Base-by-base conservation (phyloP, 805 yeast genomes). In the Phaffomyces thermotolerans region DNA sequence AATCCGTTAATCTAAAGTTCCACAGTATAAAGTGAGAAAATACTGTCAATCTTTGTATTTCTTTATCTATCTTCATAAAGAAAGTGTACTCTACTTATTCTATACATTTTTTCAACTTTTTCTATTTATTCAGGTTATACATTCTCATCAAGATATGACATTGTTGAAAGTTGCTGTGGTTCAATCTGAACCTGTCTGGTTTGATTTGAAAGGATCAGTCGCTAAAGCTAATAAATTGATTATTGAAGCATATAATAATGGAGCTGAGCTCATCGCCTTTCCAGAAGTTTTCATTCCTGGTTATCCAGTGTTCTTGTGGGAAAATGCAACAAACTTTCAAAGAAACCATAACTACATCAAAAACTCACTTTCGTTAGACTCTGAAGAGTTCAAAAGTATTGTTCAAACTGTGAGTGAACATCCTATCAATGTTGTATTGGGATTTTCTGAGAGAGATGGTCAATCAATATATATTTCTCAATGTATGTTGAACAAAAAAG, bases 111-210 rank as follows among this genome's bases (percentile, higher is more conserved):
- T 29, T 6, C 4, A 29, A 10, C 13, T 13, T 14, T 14, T 29
- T 12, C 4, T 10, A 4, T 14, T 13, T 29, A 13, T 29, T 9
- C 15, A 29, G 15, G 15, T 13, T 12, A 29, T 13, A 29, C 32
- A 13, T 29, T 6, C 15, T 29, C n/a, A 12, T 13, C 32, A 13
- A 29, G 12, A 14, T 29, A 39, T 34, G 36, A 8, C 39, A n/a
- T 12, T 36, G 6, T 27, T 43, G n/a, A 43, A 36, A 40, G 51
- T 47, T 14, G 57, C 55, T 22, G 45, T 40, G n/a, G 57, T 50
- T 30, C 56, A 52, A 39, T 47, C 53, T 15, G 54, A 43, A 35
- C 53, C 57, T 22, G 53, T 44, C 17, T 52, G 43, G 41, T 40
- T 25, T 15, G 39, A 52, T 36, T 37, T 52, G 8, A 41, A 50